Percentiles rank a stretch among this genome's conserved stretches.
These are phyloP conservation scores for Geotrichum ghanense DNA, from an alignment of 805 yeast species.

Conservation along the genomic window DNA sequence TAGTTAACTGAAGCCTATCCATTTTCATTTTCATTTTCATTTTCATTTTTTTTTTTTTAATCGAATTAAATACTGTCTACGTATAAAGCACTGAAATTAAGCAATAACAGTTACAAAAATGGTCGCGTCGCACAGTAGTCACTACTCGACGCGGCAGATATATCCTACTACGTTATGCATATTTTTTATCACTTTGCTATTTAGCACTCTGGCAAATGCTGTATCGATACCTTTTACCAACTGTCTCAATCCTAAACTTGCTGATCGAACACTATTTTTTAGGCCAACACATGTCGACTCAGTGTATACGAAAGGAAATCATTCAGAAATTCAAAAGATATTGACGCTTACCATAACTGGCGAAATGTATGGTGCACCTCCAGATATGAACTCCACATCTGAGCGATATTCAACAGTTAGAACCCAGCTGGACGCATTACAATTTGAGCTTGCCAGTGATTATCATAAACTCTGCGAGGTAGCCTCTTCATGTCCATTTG, in stretches of 20 bases:
- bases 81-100: too few relatives aligned
- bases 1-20: too few relatives aligned
- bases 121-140: background rate
- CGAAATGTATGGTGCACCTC: background rate
- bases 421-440: slow-evolving; percentile 15
- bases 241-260: background rate
- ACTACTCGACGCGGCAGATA: background rate
- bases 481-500: slow-evolving; percentile 18
- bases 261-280: background rate
- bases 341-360: background rate
- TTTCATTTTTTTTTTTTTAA: too few relatives aligned
- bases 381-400: background rate
- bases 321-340: background rate
- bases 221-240: background rate
- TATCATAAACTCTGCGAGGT: slow-evolving; percentile 20
- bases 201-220: background rate
- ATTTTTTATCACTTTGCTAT: background rate
- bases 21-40: too few relatives aligned
- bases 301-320: background rate
- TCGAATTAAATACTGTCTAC: too few relatives aligned
- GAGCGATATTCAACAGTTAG: slow-evolving; percentile 15
- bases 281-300: background rate
- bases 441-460: slow-evolving; percentile 11
- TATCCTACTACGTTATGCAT: background rate
- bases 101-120: too few relatives aligned